phyloP scores from a whole-genome alignment of 345 rosid genomes.

The Linum usitatissimum region DNA sequence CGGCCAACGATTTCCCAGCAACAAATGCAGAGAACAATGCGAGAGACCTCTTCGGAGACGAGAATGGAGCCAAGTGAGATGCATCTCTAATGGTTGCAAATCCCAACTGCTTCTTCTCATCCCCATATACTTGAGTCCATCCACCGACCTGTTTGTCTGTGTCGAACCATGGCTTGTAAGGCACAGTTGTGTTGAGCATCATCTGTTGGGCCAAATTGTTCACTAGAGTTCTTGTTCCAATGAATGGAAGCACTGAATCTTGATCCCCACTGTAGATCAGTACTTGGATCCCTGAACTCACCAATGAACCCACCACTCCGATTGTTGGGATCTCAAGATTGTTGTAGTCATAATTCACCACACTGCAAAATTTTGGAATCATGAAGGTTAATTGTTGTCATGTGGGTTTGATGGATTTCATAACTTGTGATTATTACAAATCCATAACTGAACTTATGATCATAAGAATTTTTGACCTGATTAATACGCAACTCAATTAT shows the following conservation, averaged over 20 bases:
- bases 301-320: constrained; percentile 14
- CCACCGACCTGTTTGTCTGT: constrained; percentile 9
- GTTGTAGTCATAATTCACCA: constrained; percentile 5
- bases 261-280: constrained; percentile 20
- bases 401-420: no score
- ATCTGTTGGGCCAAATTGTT: constrained; percentile 10
- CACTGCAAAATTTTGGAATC: background rate
- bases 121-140: constrained; percentile 13
- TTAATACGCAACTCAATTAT: no score
- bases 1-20: background rate
- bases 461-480: no score
- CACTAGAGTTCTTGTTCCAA: constrained; percentile 8
- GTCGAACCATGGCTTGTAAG: constrained; percentile 8
- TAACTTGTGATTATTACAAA: no score
- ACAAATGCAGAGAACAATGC: constrained; percentile 10
- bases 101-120: background rate
- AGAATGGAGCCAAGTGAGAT: constrained; percentile 4
- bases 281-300: constrained; percentile 13
- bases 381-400: no score
- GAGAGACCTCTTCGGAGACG: constrained; percentile 7
- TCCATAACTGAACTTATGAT: no score
- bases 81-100: constrained; percentile 13
- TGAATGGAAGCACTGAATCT: constrained; percentile 14
- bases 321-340: constrained; percentile 16
- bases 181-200: constrained; percentile 3